Base-by-base conservation (phyloP, 1,284 basidiomycete genomes). In the Ustilago shanxiensis region DNA sequence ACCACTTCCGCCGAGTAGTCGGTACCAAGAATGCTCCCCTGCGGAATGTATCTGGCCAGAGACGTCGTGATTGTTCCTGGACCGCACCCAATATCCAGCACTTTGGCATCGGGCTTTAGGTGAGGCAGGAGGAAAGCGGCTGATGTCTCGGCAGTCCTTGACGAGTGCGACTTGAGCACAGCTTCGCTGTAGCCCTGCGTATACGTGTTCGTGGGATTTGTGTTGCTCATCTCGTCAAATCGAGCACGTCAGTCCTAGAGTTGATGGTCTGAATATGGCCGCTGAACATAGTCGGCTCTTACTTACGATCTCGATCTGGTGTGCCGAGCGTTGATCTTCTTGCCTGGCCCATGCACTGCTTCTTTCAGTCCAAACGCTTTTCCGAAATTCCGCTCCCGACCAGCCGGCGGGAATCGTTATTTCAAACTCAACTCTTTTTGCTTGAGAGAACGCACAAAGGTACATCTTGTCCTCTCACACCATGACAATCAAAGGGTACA, bases 61-160 rank as follows among this genome's bases (percentile, higher is more conserved):
- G 73, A 76, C 0, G 55, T 66, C 8, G 73, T 72, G 56, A 76
- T 72, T 13, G 65, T 76, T 4, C 73, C 73, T 10, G 73, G 73
- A 13, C 73, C 73, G 28, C 73, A 76, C 8, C 73, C 73, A 10
- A 76, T 52, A 24, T 76, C 73, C 16, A 76, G 55, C 3, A 76
- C 57, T 26, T 56, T 47, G 24, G 50, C 61, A 31, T 66, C 55
- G 6, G 49, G n/a, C 24, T 54, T 53, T 22, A 76, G 50, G 22
- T 71, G 65, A 14, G 68, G 58, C 14, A 76, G 33, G 4, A 76
- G 60, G 13, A 72, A 76, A 7, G 65, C 73, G 2, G 73, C 73
- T 8, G 61, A 72, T 2, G 52, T 68, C 50, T 65, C 65, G 11
- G 68, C 73, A 1, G 73, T 76, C 11, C 73, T 61, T 4, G 73